Base-by-base conservation (phyloP, 805 yeast genomes). In the Brettanomyces sp. region DNA sequence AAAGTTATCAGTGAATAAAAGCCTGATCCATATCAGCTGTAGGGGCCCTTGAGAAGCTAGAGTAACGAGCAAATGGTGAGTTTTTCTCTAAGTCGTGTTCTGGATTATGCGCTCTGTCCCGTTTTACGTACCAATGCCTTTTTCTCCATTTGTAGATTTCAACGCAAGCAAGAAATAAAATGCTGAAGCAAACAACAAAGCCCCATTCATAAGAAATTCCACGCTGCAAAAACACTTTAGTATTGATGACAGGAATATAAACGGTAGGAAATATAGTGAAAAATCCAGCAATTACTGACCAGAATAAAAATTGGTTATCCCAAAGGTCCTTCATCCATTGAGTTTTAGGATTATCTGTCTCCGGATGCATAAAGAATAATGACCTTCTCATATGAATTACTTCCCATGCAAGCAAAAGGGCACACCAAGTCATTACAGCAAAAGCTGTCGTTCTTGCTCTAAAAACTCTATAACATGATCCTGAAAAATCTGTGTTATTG, bases 231-330 rank as follows among this genome's bases (percentile, higher is more conserved):
- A 87, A 87, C 7, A 87, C 95, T 50, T 75, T 73, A 40, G 71
- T 66, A 62, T 87, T 87, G 58, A 87, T 85, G n/a, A 84, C 95
- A 5, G 96, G 95, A 52, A 87, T 87, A 64, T 86, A 86, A 36
- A 86, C 78, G 18, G 85, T 83, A 39, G 95, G 95, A 74, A 87
- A 81, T 4, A 84, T 80, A 2, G 87, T 73, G 12, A 74, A 62
- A 50, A 83, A 76, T 2, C 93, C 96, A 44, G 76, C 67, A 34
- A 82, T 59, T 41, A 87, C 76, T 1, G 95, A 85, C 89, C 90
- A 85, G 68, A 86, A 83, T 57, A 87, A 69, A 52, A 87, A 79
- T 62, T 83, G 77, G 64, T 87, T 87, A 12, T 65, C 64, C 85
- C 88, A 85, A 39, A 86, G 63, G 57, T 82, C 90, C 48, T 62